Evolutionary conservation across 1,284 basidiomycete species (phyloP).

Genomic region (Pisolithus thermaeus): DNA sequence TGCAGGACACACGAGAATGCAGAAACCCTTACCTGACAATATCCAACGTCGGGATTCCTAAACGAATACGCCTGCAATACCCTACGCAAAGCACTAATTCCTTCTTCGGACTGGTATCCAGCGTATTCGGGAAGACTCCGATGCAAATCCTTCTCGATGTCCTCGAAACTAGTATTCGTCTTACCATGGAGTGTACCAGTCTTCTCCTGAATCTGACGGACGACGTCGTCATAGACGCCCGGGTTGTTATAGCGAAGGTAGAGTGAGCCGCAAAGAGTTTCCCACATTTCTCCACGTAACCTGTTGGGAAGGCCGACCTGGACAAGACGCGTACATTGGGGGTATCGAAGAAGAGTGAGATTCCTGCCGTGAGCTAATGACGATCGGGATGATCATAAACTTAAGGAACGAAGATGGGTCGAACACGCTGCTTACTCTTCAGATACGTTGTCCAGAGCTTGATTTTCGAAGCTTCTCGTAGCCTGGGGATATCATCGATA

Average conservation of each 20-base stretch:
- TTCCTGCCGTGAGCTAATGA: slow-evolving; percentile 77
- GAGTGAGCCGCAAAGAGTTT: slow-evolving; percentile 91
- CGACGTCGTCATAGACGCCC: slow-evolving; percentile 76
- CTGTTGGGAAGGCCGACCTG: slow-evolving; percentile 97
- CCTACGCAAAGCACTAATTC: slow-evolving; percentile 78
- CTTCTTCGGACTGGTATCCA: slow-evolving; percentile 87
- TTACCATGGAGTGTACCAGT: slow-evolving; percentile 76
- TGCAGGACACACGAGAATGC: slow-evolving; percentile 8
- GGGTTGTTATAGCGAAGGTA: slow-evolving; percentile 88
- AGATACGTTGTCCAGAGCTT: slow-evolving; percentile 95
- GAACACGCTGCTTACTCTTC: slow-evolving; percentile 46
- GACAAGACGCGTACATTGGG: slow-evolving; percentile 92
- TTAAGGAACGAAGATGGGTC: not conserved
- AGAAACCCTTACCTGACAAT: slow-evolving; percentile 57
- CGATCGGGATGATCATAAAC: not conserved
- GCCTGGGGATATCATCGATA: slow-evolving; percentile 37
- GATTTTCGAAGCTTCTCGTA: slow-evolving; percentile 95
- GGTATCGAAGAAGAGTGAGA: slow-evolving; percentile 90
- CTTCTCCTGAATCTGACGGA: slow-evolving; percentile 77
- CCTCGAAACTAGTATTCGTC: slow-evolving; percentile 88
- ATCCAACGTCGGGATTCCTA: slow-evolving; percentile 92
- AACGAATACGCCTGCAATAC: slow-evolving; percentile 97
- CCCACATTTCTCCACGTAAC: slow-evolving; percentile 97
- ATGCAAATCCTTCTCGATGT: slow-evolving; percentile 99
- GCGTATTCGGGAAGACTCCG: slow-evolving; percentile 92